Conservation (phyloP, 345 rosid species). For the Luvunga scandens region DNA sequence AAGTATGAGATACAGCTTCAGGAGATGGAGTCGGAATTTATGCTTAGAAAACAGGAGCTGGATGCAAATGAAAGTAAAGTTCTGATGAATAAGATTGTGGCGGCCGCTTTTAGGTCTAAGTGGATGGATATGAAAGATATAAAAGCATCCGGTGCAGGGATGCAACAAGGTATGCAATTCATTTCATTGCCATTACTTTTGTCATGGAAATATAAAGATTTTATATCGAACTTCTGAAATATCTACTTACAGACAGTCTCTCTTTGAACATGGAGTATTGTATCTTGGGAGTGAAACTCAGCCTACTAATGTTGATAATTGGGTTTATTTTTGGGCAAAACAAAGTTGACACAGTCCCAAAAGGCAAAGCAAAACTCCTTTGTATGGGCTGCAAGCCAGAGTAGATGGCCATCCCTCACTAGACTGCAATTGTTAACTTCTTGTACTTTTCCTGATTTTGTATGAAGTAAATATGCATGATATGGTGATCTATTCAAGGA, state of each 20-base stretch:
- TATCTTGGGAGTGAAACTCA: not conserved
- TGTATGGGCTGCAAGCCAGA: not conserved
- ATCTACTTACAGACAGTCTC: not conserved
- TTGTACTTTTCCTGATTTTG: not conserved
- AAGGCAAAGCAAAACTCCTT: not conserved
- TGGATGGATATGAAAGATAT: conserved; percentile 40
- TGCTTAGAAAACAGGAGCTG: conserved; percentile 34
- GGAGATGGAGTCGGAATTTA: conserved; percentile 40
- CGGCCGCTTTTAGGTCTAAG: conserved; percentile 55
- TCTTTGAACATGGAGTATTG: not conserved
- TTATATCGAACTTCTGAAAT: not conserved
- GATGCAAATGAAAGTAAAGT: conserved; percentile 36
- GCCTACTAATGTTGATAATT: not conserved
- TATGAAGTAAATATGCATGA: not conserved
- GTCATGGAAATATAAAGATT: not conserved
- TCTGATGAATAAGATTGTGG: conserved; percentile 50
- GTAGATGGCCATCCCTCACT: not conserved
- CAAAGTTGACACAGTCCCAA: not conserved
- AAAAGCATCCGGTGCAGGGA: conserved; percentile 21
- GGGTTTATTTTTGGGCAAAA: not conserved
- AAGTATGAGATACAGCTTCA: conserved; percentile 41
- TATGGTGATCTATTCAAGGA: not conserved
- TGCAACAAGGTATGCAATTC: conserved; percentile 37
- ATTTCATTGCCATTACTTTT: not conserved
- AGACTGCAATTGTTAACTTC: not conserved